Conservation (phyloP, 108 stramenopile species). For the Nitzschia palea region DNA sequence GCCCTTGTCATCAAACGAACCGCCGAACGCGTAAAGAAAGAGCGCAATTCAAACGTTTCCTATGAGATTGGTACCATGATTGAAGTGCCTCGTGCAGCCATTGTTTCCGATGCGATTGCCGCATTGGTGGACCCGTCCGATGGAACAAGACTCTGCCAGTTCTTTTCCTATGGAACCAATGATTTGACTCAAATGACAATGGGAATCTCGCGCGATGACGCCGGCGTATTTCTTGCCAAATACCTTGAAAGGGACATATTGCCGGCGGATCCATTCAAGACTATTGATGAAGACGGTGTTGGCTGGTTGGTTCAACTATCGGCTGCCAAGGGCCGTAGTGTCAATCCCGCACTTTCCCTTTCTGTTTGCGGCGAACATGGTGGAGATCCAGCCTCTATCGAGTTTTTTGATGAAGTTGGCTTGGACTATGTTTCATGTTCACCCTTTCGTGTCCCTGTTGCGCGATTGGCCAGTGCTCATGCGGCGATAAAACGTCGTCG, state of each 20-base stretch:
- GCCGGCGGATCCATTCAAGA: conserved; percentile 81
- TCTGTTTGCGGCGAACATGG: conserved; percentile 86
- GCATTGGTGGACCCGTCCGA: conserved; percentile 54
- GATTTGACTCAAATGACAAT: conserved; percentile 86
- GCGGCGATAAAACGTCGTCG: conserved; percentile 30
- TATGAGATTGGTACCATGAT: conserved; percentile 91
- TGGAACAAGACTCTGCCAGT: conserved; percentile 61
- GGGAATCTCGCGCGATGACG: conserved; percentile 88
- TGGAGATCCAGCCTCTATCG: conserved; percentile 77
- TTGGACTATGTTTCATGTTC: conserved; percentile 88
- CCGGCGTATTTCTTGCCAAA: conserved; percentile 73
- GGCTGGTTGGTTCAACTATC: conserved; percentile 68
- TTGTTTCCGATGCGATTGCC: conserved; percentile 75
- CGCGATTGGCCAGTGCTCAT: conserved; percentile 75
- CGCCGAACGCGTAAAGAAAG: conserved; percentile 49
- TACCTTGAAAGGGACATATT: conserved; percentile 83
- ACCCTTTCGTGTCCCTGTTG: conserved; percentile 87
- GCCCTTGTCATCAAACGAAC: conserved; percentile 54
- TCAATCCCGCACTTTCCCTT: conserved; percentile 58
- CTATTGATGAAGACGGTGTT: conserved; percentile 84
- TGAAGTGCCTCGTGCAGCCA: conserved; percentile 85
- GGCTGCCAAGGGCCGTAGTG: conserved; percentile 50
- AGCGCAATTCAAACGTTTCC: conserved; percentile 46
- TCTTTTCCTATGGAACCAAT: conserved; percentile 88
- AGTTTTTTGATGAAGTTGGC: conserved; percentile 67